phyloP scores from a whole-genome alignment of 169 alveolate species.

The Eimeria brunetti region DNA sequence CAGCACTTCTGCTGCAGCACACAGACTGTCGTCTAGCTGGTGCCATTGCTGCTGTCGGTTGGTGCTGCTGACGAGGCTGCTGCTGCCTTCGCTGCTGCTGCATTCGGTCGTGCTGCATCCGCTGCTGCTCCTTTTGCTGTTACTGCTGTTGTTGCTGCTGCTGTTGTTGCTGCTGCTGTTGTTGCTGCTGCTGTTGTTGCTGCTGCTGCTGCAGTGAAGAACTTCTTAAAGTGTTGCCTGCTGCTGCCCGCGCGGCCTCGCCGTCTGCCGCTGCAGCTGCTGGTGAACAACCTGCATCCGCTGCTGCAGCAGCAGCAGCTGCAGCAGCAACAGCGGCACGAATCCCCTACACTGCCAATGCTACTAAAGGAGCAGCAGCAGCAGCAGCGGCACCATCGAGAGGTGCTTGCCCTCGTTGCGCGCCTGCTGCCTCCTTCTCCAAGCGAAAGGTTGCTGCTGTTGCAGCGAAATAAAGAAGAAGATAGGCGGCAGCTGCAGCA shows the following conservation, averaged over 20 bases:
- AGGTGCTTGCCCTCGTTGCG: not conserved
- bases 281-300: conserved; percentile 25
- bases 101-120: not conserved
- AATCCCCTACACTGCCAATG: not conserved
- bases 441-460: not conserved
- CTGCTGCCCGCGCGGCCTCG: conserved; percentile 48
- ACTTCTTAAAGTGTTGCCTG: conserved; percentile 47
- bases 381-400: not conserved
- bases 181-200: not conserved
- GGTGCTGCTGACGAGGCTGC: not conserved
- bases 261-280: conserved; percentile 35
- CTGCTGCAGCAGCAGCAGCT: conserved; percentile 53
- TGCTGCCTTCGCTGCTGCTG: not conserved
- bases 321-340: conserved; percentile 49
- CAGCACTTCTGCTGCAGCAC: not conserved
- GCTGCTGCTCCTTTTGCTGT: not conserved
- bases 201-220: conserved; percentile 31
- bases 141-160: not conserved
- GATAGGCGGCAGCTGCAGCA: not conserved
- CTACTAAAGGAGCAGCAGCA: conserved; percentile 36
- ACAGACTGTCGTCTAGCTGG: too few species aligned
- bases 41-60: not conserved
- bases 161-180: not conserved
- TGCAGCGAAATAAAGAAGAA: not conserved
- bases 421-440: conserved; percentile 27